These are phyloP conservation scores for Termitomyces sp. DNA, from an alignment of 768 basidiomycete species.

Conservation along the genomic window DNA sequence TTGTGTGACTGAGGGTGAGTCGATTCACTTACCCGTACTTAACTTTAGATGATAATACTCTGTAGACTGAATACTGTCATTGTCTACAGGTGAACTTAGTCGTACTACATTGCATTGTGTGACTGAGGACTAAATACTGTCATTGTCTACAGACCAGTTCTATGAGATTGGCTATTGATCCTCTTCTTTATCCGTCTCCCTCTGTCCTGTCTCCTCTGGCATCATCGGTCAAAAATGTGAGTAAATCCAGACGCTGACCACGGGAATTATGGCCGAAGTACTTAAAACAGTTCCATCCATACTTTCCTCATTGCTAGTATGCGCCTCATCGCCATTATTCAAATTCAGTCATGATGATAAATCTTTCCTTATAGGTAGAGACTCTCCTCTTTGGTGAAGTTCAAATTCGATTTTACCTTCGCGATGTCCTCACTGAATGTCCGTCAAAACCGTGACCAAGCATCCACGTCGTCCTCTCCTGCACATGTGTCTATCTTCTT, in stretches of 20 bases:
- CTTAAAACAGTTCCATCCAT: background rate
- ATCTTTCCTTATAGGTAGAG: background rate
- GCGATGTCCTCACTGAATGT: background rate
- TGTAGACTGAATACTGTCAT: too few relatives aligned
- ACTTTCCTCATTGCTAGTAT: background rate
- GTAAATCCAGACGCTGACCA: background rate
- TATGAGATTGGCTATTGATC: background rate
- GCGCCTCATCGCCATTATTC: background rate
- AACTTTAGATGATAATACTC: too few relatives aligned
- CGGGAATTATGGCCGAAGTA: background rate
- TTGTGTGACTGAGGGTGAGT: too few relatives aligned
- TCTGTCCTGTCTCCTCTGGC: background rate
- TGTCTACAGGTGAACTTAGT: too few relatives aligned
- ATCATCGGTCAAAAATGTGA: background rate
- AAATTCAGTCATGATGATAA: background rate
- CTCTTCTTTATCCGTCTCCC: background rate
- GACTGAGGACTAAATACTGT: too few relatives aligned
- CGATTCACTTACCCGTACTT: too few relatives aligned
- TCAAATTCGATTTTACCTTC: background rate
- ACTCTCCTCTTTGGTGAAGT: background rate
- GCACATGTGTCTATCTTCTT: background rate
- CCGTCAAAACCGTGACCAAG: background rate
- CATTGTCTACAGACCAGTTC: too few relatives aligned
- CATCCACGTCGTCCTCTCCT: constrained; percentile 1
- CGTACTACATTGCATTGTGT: too few relatives aligned